These are phyloP conservation scores for Styphnolobium japonicum DNA, from an alignment of 306 rosid species.

Conservation along the genomic window DNA sequence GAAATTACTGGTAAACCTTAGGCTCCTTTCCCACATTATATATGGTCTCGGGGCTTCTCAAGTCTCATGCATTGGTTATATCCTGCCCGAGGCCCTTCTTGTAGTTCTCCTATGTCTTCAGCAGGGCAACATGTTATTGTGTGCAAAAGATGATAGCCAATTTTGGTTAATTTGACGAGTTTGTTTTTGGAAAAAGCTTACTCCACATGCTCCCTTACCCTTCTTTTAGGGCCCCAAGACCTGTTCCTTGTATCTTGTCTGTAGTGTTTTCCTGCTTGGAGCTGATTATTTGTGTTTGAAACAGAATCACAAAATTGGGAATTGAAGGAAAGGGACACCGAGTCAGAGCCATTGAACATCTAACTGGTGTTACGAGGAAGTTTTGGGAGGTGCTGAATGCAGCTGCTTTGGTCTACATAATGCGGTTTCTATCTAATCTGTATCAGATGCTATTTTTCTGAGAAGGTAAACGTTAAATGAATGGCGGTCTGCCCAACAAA, in stretches of 20 bases:
- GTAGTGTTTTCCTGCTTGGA: conserved; percentile 19
- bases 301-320: conserved; percentile 77
- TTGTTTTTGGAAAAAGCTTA: not conserved
- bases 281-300: conserved; percentile 33
- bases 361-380: conserved; percentile 36
- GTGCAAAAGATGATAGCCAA: not conserved
- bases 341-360: conserved; percentile 79
- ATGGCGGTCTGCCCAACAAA: conserved; percentile 41
- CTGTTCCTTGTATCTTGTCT: not conserved
- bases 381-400: conserved; percentile 33
- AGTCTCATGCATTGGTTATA: not conserved
- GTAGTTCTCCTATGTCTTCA: not conserved
- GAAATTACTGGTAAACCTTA: not conserved
- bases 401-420: conserved; percentile 32
- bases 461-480: conserved; percentile 45
- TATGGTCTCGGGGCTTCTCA: too few species aligned
- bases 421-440: conserved; percentile 32
- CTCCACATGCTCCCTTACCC: not conserved
- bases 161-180: not conserved
- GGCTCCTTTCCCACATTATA: conserved; percentile 4
- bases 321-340: conserved; percentile 72
- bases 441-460: conserved; percentile 30
- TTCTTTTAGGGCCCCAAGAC: not conserved
- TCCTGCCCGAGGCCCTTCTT: not conserved
- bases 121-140: not conserved